Base-by-base conservation (phyloP, 495 filamentous ascomycete species). In the Barbatosphaeria neglecta region DNA sequence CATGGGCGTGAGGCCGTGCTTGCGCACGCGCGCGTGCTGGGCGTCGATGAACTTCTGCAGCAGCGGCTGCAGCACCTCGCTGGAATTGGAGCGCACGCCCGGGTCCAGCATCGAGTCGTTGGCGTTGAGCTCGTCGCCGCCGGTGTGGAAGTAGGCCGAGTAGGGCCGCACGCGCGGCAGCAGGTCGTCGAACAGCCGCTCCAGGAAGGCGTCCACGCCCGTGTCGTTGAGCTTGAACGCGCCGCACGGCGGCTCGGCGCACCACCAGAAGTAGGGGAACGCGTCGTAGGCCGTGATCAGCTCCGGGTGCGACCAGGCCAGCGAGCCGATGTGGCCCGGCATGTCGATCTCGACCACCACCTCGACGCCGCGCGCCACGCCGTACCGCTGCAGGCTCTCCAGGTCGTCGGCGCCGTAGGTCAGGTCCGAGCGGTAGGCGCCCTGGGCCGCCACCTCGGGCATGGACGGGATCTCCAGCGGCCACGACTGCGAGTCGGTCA, bases 401-500 rank as follows among this genome's bases (percentile, higher is more conserved):
- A 90, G 56, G 48, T 86, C 78, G 3, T 48, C 56, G 0, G 83
- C 72, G n/a, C 71, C 75, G 61, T 88, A 92, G 1, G 72, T 73
- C 45, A 79, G 64, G 38, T 69, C 73, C 0, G 64, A 63, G 23
- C 62, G 63, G 49, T 90, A 89, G 2, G 83, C 81, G 38, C 87
- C 87, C 57, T 82, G 77, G 19, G 67, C 48, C 13, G 86, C 68
- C 6, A 92, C 71, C 46, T 79, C 71, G 9, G 87, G 86, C 46
- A 90, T 57, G 6, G 81, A 56, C 2, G 84, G 83, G 46, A 90
- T 82, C 49, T 83, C 82, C 22, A 92, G 66, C 3, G 86, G 87
- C 86, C 86, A 92, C 7, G 83, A 84, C 58, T 92, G 86, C 19
- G 83, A 77, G 57, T 92, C 86, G 0, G 86, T 89, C 37, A 80